Percentiles rank a stretch among this genome's conserved stretches.
phyloP scores from a whole-genome alignment of 108 stramenopile species.

The Mayamaea pseudoterrestris region DNA sequence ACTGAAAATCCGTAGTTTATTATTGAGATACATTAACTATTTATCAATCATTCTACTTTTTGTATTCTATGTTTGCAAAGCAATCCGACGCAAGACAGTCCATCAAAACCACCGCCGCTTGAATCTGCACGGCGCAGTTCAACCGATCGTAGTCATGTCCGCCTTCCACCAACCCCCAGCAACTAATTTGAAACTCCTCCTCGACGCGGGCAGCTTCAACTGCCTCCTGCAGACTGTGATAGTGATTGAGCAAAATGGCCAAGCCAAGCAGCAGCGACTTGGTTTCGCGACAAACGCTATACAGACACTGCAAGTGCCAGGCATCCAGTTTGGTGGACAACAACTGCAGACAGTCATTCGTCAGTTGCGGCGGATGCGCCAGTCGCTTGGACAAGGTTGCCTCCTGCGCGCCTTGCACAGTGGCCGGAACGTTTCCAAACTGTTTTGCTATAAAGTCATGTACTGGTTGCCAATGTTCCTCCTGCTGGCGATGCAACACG shows the following conservation, averaged over 20 bases:
- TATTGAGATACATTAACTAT: not conserved
- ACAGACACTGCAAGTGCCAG: conserved; percentile 75
- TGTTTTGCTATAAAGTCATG: conserved; percentile 26
- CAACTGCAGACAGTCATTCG: conserved; percentile 33
- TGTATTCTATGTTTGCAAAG: not conserved
- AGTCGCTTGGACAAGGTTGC: conserved; percentile 50
- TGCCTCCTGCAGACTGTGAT: conserved; percentile 39
- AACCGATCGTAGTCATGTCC: conserved; percentile 92
- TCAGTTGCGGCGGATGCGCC: conserved; percentile 63
- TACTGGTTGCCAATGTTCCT: conserved; percentile 49
- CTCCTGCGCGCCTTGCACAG: conserved; percentile 53
- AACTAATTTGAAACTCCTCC: conserved; percentile 94
- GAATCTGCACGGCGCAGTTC: conserved; percentile 70
- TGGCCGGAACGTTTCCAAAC: conserved; percentile 29
- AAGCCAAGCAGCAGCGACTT: conserved; percentile 85
- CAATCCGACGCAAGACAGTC: conserved; percentile 2
- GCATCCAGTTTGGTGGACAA: conserved; percentile 67
- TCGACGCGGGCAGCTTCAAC: conserved; percentile 83
- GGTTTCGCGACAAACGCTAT: conserved; percentile 67
- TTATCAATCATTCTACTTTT: not conserved
- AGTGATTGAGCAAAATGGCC: conserved; percentile 19
- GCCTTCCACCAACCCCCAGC: conserved; percentile 97
- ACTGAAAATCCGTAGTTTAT: not conserved
- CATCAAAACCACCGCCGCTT: conserved; percentile 48
- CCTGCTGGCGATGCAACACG: conserved; percentile 56